Evolutionary conservation across 768 basidiomycete genomes (phyloP), one percentile per base, ranked within the genome.

Genomic region (Mycena pura): DNA sequence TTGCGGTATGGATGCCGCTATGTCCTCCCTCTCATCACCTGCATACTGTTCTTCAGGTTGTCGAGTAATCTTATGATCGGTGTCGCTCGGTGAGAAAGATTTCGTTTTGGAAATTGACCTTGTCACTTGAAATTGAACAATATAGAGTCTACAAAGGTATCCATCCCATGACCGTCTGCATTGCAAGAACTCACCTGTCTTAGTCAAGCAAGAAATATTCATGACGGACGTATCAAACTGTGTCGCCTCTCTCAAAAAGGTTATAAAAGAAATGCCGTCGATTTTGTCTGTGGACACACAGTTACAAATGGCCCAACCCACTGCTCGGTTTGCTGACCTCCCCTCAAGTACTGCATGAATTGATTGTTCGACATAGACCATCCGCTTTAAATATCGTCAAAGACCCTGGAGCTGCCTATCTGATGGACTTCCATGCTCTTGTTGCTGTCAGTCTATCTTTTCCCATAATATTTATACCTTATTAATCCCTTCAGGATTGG

Each of bases 1-100:
- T 77, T 96, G 56, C 82, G 95, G 64, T 77, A 51, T n/a, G n/a
- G n/a, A n/a, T n/a, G 19, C 15, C 11, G 27, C 9, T 11, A 17
- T 31, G n/a, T 31, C 19, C 21, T 10, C 36, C 38, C 11, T 24
- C 14, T 48, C 36, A 41, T 24, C 3, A 19, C 24, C 15, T 36
- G 15, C 25, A 28, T 48, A n/a, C 7, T 45, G 11, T 15, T 3
- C 14, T 48, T 3, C 29, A 65, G 64, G 17, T 57, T 96, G 54
- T 95, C 94, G 10, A 93, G 93, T 59, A 94, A 93, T 70, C 76
- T 96, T 40, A 87, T 96, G 82, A 89, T 96, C 61, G 95, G 95
- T 4, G 95, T 90, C 32, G 92, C 90, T 21, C 86, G 94, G 94
- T 94, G 73, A 60, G 85, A 68, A 41, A 38, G 28, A 34, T 29